These are phyloP conservation scores for Penicillium odoratum DNA, from an alignment of 495 filamentous ascomycete species.

Conservation along the genomic window DNA sequence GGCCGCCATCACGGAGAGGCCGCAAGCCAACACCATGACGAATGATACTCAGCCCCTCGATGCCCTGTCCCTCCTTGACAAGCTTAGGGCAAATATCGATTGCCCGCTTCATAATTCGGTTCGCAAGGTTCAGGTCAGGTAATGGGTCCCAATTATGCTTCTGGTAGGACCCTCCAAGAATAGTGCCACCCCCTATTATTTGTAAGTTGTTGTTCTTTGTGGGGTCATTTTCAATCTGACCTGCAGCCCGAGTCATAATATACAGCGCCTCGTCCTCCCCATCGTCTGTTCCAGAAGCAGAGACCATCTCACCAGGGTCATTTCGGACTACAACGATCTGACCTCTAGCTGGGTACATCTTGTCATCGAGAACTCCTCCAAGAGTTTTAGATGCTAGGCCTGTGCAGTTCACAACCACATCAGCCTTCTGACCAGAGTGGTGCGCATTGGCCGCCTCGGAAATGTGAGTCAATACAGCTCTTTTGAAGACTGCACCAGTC, in stretches of 20 bases:
- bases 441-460: constrained; percentile 66
- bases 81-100: constrained; percentile 72
- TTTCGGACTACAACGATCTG: constrained; percentile 91
- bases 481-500: constrained; percentile 64
- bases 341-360: constrained; percentile 75
- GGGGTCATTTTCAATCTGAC: constrained; percentile 22
- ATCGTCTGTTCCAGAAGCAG: constrained; percentile 75
- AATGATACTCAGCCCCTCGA: constrained; percentile 80
- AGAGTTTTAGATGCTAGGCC: constrained; percentile 72
- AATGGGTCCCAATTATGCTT: constrained; percentile 79
- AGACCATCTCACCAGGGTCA: constrained; percentile 67
- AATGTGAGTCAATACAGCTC: constrained; percentile 66
- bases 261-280: constrained; percentile 79
- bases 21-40: constrained; percentile 86
- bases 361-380: constrained; percentile 78
- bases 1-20: constrained; percentile 72
- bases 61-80: constrained; percentile 68
- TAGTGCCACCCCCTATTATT: constrained; percentile 60
- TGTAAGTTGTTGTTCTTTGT: constrained; percentile 1
- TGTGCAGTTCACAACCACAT: constrained; percentile 84
- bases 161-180: constrained; percentile 87
- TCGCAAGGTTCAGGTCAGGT: constrained; percentile 76
- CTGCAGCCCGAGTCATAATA: constrained; percentile 86
- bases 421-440: constrained; percentile 60
- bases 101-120: constrained; percentile 85